Conservation (phyloP, 2,329 filamentous ascomycete genomes). For the Pochonia chlamydosporia region DNA sequence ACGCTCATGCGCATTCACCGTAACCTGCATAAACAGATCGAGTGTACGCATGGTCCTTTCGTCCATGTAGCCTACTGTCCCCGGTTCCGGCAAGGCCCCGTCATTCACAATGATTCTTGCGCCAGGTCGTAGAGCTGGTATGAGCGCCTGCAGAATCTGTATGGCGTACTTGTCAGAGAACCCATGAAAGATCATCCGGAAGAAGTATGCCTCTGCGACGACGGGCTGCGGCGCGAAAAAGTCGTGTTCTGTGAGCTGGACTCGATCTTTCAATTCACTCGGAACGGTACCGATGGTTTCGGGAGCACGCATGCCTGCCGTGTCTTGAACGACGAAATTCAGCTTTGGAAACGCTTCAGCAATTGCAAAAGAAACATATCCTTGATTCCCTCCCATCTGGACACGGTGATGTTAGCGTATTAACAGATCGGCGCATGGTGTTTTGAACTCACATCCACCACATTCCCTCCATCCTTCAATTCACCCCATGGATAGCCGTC, state of each 20-base stretch:
- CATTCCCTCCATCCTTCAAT: slow-evolving; percentile 1
- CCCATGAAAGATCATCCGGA: slow-evolving; percentile 27
- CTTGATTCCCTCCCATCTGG: slow-evolving; percentile 10
- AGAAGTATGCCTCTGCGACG: slow-evolving; percentile 20
- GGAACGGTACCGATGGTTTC: slow-evolving; percentile 15
- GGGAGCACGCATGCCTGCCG: slow-evolving; percentile 14
- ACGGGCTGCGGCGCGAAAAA: slow-evolving; percentile 22
- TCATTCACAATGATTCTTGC: slow-evolving; percentile 21
- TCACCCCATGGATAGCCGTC: slow-evolving; percentile 8
- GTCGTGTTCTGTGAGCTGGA: slow-evolving; percentile 20
- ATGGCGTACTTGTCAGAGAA: slow-evolving; percentile 27
- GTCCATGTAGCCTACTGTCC: slow-evolving; percentile 7
- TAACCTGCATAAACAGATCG: slow-evolving; percentile 11
- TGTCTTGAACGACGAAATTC: slow-evolving; percentile 14
- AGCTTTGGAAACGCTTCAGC: slow-evolving; percentile 8
- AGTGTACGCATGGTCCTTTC: slow-evolving; percentile 8
- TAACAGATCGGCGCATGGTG: too few relatives aligned
- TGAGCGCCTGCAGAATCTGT: slow-evolving; percentile 22
- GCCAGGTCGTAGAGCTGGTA: slow-evolving; percentile 22
- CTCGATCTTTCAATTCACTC: slow-evolving; percentile 11
- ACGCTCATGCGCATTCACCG: slow-evolving; percentile 10
- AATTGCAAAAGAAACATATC: slow-evolving; percentile 10
- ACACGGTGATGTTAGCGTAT: too few relatives aligned
- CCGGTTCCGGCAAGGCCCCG: slow-evolving; percentile 16
- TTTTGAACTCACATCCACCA: slow-evolving; percentile 9